Percentiles rank a stretch among this genome's conserved stretches.
Conservation (phyloP, 202 grass and related monocot species). For the Setaria italica region DNA sequence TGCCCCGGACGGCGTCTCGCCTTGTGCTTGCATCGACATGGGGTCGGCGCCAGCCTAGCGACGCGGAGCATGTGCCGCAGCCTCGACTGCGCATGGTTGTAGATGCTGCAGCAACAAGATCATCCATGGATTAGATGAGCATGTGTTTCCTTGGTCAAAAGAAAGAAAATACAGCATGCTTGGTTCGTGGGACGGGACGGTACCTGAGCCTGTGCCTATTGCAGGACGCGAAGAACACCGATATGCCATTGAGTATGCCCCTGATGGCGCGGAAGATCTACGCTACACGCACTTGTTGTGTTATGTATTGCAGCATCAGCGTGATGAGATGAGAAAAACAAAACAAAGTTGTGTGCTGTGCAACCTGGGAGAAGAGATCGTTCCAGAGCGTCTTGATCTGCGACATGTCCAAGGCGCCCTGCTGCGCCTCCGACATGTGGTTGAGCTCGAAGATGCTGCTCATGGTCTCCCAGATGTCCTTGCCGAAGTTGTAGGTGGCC, state of each 20-base stretch:
- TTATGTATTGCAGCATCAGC: too few species aligned
- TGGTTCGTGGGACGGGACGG: neutral
- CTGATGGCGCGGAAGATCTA: slow-evolving; percentile 81
- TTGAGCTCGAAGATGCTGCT: slow-evolving; percentile 68
- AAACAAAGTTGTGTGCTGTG: too few species aligned
- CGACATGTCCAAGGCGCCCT: slow-evolving; percentile 59
- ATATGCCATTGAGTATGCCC: slow-evolving; percentile 77
- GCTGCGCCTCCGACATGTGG: slow-evolving; percentile 62
- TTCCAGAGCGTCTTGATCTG: slow-evolving; percentile 73
- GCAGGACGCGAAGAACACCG: slow-evolving; percentile 73
- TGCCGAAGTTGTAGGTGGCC: slow-evolving; percentile 57
- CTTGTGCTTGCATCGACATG: slow-evolving; percentile 33
- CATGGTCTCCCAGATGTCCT: slow-evolving; percentile 67
- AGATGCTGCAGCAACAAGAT: slow-evolving; percentile 45
- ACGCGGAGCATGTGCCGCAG: slow-evolving; percentile 39
- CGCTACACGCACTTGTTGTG: neutral
- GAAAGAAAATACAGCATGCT: neutral
- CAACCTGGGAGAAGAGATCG: slow-evolving; percentile 74
- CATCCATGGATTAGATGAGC: neutral
- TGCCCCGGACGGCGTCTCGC: slow-evolving; percentile 6
- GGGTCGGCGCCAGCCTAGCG: neutral
- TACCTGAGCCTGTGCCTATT: slow-evolving; percentile 83
- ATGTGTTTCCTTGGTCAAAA: too few species aligned
- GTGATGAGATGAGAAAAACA: too few species aligned
- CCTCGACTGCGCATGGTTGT: slow-evolving; percentile 55